Evolutionary conservation across 2,329 filamentous ascomycete species (phyloP).

Genomic region (Orbilia ellipsospora): DNA sequence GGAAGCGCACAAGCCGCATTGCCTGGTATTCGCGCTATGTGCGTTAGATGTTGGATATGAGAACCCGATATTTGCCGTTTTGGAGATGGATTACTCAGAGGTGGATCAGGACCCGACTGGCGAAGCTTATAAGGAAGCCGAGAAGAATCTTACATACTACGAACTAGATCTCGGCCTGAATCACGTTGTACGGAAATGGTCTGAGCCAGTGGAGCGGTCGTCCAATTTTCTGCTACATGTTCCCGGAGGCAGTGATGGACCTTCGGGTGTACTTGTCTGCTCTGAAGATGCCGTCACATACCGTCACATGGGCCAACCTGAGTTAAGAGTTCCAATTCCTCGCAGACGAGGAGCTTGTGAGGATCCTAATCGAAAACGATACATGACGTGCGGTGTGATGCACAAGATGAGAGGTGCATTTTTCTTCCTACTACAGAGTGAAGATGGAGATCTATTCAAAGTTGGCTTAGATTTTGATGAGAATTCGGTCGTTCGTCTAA

Average conservation of each 20-base stretch:
- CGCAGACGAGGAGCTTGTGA: conserved; percentile 87
- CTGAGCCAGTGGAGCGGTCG: conserved; percentile 88
- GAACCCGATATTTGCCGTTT: conserved; percentile 92
- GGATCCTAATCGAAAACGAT: conserved; percentile 88
- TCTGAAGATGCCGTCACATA: conserved; percentile 96
- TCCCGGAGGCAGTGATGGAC: conserved; percentile 90
- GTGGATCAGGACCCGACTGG: conserved; percentile 91
- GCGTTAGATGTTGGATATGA: conserved; percentile 95
- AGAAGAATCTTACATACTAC: conserved; percentile 95
- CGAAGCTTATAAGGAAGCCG: conserved; percentile 80
- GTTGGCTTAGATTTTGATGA: conserved; percentile 94
- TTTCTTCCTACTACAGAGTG: conserved; percentile 95
- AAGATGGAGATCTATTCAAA: conserved; percentile 99
- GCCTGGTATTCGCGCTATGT: conserved; percentile 86
- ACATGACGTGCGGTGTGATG: conserved; percentile 91
- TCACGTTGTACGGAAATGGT: conserved; percentile 96
- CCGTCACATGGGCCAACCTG: conserved; percentile 92
- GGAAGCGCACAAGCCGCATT: conserved; percentile 93
- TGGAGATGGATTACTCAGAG: conserved; percentile 93
- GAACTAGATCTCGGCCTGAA: conserved; percentile 96
- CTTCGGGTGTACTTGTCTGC: conserved; percentile 94
- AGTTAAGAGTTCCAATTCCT: conserved; percentile 88
- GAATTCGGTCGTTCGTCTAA: conserved; percentile 79
- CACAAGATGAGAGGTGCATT: conserved; percentile 97
- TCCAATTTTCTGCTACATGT: conserved; percentile 94